phyloP scores from a whole-genome alignment of 305 asterid genomes.

The Rubia tinctorum region DNA sequence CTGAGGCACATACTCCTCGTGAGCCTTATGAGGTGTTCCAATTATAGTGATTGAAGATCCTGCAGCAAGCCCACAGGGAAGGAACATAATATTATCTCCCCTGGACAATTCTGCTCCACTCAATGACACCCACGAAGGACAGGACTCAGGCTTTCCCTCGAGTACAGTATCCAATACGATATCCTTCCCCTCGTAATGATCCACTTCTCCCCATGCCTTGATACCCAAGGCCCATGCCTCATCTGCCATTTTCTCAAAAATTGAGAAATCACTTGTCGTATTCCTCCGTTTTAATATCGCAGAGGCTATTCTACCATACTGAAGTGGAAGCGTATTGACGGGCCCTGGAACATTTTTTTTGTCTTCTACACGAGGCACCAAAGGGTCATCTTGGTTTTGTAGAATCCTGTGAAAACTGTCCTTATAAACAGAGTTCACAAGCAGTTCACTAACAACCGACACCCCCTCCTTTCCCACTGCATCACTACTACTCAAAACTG shows the following conservation, averaged over 20 bases:
- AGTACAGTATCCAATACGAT: slow-evolving; percentile 58
- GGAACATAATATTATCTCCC: slow-evolving; percentile 61
- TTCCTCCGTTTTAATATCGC: slow-evolving; percentile 49
- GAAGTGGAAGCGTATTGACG: slow-evolving; percentile 35
- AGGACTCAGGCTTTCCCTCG: slow-evolving; percentile 87
- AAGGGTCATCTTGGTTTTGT: slow-evolving; percentile 32
- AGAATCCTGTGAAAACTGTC: slow-evolving; percentile 52
- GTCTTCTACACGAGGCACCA: slow-evolving; percentile 33
- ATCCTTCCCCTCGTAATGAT: slow-evolving; percentile 51
- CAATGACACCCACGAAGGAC: slow-evolving; percentile 84
- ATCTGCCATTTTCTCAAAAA: slow-evolving; percentile 75
- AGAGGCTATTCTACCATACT: slow-evolving; percentile 77
- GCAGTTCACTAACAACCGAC: slow-evolving; percentile 35
- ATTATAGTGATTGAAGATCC: slow-evolving; percentile 92
- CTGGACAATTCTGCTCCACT: slow-evolving; percentile 56
- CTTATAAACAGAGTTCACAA: slow-evolving; percentile 24
- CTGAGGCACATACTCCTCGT: slow-evolving; percentile 86
- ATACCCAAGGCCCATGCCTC: slow-evolving; percentile 89
- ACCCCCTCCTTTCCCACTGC: slow-evolving; percentile 37
- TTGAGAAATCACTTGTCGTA: slow-evolving; percentile 47
- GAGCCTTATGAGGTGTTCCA: slow-evolving; percentile 90
- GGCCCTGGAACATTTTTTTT: slow-evolving; percentile 15
- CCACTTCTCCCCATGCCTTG: slow-evolving; percentile 90
- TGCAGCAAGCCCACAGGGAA: slow-evolving; percentile 97
- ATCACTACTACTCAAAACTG: slow-evolving; percentile 44